Conservation (phyloP, 345 rosid genomes). For the Gossypium rotundifolium region DNA sequence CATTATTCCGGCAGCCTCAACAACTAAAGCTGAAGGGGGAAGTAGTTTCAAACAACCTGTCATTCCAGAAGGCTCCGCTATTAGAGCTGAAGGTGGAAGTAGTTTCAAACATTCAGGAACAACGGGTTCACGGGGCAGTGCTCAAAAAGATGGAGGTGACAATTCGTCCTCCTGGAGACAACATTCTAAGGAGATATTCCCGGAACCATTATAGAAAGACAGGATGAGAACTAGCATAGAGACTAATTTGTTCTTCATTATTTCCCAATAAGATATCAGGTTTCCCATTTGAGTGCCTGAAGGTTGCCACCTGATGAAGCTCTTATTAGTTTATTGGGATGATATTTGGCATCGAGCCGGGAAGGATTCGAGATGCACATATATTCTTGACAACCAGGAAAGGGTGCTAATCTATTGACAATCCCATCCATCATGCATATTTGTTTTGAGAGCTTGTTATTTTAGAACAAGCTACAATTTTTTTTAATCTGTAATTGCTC, state of each 20-base stretch:
- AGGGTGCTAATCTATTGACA: background rate
- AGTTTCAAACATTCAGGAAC: slow-evolving; percentile 67
- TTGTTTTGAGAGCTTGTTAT: slow-evolving; percentile 22
- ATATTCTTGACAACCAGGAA: slow-evolving; percentile 4
- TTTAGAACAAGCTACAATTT: slow-evolving; percentile 21
- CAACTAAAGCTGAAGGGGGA: slow-evolving; percentile 32
- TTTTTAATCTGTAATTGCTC: slow-evolving; percentile 17
- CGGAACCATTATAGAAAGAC: slow-evolving; percentile 62
- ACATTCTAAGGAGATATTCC: slow-evolving; percentile 76
- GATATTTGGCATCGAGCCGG: background rate
- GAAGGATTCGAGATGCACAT: slow-evolving; percentile 1
- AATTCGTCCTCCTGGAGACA: slow-evolving; percentile 69
- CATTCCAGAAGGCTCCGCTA: slow-evolving; percentile 28
- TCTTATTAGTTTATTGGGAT: background rate
- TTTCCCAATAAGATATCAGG: slow-evolving; percentile 50
- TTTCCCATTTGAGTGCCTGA: slow-evolving; percentile 36
- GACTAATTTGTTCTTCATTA: slow-evolving; percentile 41
- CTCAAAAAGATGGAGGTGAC: slow-evolving; percentile 48
- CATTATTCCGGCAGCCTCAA: slow-evolving; percentile 33
- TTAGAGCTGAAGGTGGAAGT: slow-evolving; percentile 36
- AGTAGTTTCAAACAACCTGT: slow-evolving; percentile 32
- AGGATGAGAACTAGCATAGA: slow-evolving; percentile 32
- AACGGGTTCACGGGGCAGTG: slow-evolving; percentile 75
- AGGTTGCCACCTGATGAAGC: slow-evolving; percentile 5
- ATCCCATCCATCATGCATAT: background rate